Base-by-base conservation (phyloP, 2,329 filamentous ascomycete genomes). In the Penicillium sp. region DNA sequence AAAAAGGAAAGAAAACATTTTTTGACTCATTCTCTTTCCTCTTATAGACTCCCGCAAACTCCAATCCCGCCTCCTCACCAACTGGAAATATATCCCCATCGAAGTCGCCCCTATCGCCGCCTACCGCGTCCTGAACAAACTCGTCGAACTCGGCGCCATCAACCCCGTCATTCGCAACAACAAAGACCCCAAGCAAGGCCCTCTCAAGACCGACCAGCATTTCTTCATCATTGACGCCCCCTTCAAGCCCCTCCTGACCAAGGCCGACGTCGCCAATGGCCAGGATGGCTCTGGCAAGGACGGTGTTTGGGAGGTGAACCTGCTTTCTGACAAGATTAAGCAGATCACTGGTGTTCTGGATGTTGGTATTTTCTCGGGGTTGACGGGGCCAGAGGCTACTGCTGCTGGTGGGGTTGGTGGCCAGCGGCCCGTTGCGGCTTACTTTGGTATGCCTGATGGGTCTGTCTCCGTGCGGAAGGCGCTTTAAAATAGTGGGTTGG, bases 141-240 rank as follows among this genome's bases (percentile, higher is more conserved):
- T 99, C 37, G 83, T 82, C 57, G 82, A 83, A 37, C 84, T 99
- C 62, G 95, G 95, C 40, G 89, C 90, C 48, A 78, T 85, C 49
- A 81, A 87, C 55, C 91, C 95, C 2, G 81, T 81, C 37, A 83
- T 98, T 58, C 86, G 95, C 57, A 85, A 88, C 62, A 90, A 91
- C 26, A 81, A 88, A 13, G 85, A 90, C 56, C 85, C 86, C 63
- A 96, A 96, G 80, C 90, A 92, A 19, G 92, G 92, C 3, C 91
- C 93, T 33, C 85, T 96, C 45, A 88, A 89, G 72, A 96, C 92
- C 4, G 92, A 96, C 73, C 93, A 96, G 75, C 87, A 88, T 68
- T 92, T 93, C 81, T 91, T 89, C 81, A 90, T 99, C 70, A 89
- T 99, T 66, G 95, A 99, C 73, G 95, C 95, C 13, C 92, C 93